These are phyloP conservation scores for Tulasnella sp. DNA, from an alignment of 768 basidiomycete genomes.

Conservation along the genomic window DNA sequence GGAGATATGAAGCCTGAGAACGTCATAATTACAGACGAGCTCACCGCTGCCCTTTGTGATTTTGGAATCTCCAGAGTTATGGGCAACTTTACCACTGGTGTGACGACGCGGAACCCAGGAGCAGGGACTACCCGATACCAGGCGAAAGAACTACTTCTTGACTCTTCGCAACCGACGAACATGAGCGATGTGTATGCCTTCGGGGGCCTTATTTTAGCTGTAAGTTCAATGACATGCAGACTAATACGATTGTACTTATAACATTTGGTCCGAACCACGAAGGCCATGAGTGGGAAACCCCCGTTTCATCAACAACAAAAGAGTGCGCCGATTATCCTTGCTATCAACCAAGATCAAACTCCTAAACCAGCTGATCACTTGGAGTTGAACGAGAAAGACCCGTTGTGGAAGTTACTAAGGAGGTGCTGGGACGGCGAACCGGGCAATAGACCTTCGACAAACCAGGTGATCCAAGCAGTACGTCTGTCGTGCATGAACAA, in stretches of 20 bases:
- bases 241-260: neutral
- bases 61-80: neutral
- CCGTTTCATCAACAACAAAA: neutral
- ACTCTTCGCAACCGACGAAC: neutral
- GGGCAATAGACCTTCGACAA: neutral
- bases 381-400: neutral
- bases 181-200: neutral
- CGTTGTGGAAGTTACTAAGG: conserved; percentile 13
- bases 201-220: neutral
- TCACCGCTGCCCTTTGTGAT: neutral
- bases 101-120: neutral
- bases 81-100: neutral
- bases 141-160: neutral
- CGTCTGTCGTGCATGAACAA: too few species aligned
- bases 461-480: neutral
- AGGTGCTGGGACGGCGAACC: neutral
- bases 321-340: neutral
- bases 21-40: neutral
- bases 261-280: neutral
- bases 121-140: neutral
- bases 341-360: neutral
- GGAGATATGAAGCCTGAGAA: conserved; percentile 17
- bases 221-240: neutral
- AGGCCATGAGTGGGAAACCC: conserved; percentile 1
- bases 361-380: neutral